Evolutionary conservation across 768 basidiomycete species (phyloP), one percentile per base, ranked within the genome.

Genomic region (Leccinellum luteum): DNA sequence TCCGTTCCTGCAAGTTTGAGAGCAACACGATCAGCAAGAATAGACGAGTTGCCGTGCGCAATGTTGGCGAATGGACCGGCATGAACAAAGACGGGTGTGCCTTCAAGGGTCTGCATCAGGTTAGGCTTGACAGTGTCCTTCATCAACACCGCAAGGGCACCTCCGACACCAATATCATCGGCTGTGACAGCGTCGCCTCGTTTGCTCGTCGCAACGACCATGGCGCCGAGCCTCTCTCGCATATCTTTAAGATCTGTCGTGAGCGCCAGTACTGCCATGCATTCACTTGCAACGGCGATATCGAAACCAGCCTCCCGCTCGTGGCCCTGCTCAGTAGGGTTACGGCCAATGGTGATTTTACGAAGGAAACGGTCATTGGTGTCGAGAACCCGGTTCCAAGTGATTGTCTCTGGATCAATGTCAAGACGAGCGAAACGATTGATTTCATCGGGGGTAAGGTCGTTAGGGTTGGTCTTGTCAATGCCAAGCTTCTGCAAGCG

Each of bases 91-190:
- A 99, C 97, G 38, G 96, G 96, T 1, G 96, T 99, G 45, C 96
- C 96, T 86, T 98, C 90, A 41, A 98, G 79, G 3, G 95, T 94
- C 75, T 99, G 96, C 96, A 99, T 99, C 60, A 99, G 75, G 71
- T 98, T 99, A 23, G 96, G 96, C 77, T 98, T 99, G 78, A 99
- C 94, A 15, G 97, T 92, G 66, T 99, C 96, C 78, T 98, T 98
- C 87, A 99, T 90, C 61, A 99, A 82, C 52, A 98, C 95, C 14
- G 96, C 92, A 52, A 99, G 85, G 52, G 96, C 94, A 57, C 94
- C 95, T 60, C 93, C 89, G 63, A 90, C 92, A 63, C 96, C 96
- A 52, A 99, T 83, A 70, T 99, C 96, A 69, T 98, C 96, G 25
- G 94, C 94, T 35, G 96, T 99, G 73, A 99, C 81, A 27, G 95